Evolutionary conservation across 2,329 filamentous ascomycete genomes (phyloP).

Genomic region (Exophiala viscosa): DNA sequence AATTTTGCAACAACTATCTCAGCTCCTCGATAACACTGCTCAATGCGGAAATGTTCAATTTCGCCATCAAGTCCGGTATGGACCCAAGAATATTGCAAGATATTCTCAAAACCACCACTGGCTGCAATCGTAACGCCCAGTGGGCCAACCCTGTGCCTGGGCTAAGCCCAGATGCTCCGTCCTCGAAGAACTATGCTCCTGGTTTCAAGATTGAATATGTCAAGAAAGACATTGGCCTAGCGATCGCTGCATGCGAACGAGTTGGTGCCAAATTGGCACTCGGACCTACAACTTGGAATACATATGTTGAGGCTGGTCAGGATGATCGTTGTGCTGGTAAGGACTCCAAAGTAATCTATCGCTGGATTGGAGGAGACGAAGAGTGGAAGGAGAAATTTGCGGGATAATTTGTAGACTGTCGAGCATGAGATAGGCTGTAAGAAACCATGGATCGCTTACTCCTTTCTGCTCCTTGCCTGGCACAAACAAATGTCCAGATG

Average conservation of each 20-base stretch:
- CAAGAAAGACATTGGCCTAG: conserved; percentile 56
- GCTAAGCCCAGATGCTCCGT: conserved; percentile 46
- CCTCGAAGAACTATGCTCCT: conserved; percentile 46
- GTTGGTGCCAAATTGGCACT: conserved; percentile 50
- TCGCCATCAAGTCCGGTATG: conserved; percentile 56
- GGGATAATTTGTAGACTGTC: not conserved
- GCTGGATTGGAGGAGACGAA: conserved; percentile 39
- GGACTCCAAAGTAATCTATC: conserved; percentile 56
- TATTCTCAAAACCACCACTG: conserved; percentile 50
- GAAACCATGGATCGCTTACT: no score
- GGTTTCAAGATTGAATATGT: conserved; percentile 59
- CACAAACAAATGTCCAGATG: not conserved
- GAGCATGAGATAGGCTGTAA: no score
- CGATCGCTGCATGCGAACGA: conserved; percentile 51
- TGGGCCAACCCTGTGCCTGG: conserved; percentile 51
- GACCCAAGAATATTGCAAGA: conserved; percentile 51
- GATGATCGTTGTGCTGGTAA: conserved; percentile 50
- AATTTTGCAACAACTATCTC: conserved; percentile 60
- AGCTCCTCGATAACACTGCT: conserved; percentile 57
- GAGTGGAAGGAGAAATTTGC: conserved; percentile 3
- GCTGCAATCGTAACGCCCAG: conserved; percentile 50
- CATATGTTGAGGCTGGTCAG: conserved; percentile 50
- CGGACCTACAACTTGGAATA: conserved; percentile 47
- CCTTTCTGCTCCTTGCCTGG: no score
- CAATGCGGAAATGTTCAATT: conserved; percentile 55